Base-by-base conservation (phyloP, 225 moss, liverwort and hornwort genomes). In the Asterella californica region DNA sequence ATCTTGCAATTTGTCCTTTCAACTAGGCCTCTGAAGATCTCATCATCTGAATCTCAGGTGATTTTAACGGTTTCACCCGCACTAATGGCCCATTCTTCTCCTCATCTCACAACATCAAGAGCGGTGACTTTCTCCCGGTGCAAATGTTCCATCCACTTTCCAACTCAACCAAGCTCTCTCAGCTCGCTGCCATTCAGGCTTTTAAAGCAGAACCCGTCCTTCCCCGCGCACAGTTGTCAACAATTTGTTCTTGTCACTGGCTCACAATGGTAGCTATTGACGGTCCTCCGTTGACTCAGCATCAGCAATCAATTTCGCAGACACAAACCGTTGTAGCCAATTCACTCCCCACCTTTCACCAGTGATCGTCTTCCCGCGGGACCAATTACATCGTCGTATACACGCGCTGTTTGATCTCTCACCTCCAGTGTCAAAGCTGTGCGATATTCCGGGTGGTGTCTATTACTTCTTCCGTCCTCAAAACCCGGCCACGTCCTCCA, bases 171-270 rank as follows among this genome's bases (percentile, higher is more conserved):
- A 65, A 65, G 32, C 65, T 0, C 65, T 65, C 32, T 32, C 65
- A 32, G 65, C 65, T 33, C 65, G 33, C 65, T 30, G 9, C 0
- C 30, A 5, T 15, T 24, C 8, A n/a, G 12, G 15, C 32, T 15
- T n/a, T 19, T 19, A 57, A 4, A 15, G 65, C 65, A 32, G 32
- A 29, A 15, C 1, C 65, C 15, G 65, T 33, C 32, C 33, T 65
- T 33, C 65, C 65, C 30, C 15, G 65, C 32, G 14, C 32, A 32
- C 15, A 57, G 57, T 32, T 65, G 2, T 61, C 11, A 0, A 30
- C 65, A 33, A 65, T 65, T 24, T 10, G 24, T 65, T 65, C 65
- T 65, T 65, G 21, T 65, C 65, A 65, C 65, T 65, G 65, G 65
- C 65, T 65, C 30, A 0, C 30, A 33, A 10, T 15, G 65, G 10